Base-by-base conservation (phyloP, 2,329 filamentous ascomycete species). In the Colletotrichum liaoningense region DNA sequence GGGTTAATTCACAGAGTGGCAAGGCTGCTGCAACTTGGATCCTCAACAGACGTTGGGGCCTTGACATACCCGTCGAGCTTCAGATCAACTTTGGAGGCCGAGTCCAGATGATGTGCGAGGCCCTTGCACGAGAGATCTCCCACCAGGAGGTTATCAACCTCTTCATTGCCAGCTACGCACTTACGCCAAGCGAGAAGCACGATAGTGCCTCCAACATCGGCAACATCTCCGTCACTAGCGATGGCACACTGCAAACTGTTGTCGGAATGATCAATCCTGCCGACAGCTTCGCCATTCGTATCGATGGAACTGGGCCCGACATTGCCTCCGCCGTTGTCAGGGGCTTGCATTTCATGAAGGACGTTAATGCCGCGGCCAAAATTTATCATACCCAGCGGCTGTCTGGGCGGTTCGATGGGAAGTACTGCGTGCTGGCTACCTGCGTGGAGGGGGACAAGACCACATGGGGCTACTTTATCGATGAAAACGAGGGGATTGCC, bases 21-120 rank as follows among this genome's bases (percentile, higher is more conserved):
- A 98, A 98, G 86, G 96, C 95, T 75, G 96, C 96, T 79, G 93
- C 94, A 73, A 95, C 96, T 63, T 98, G 94, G 94, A 93, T 98
- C 80, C 95, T 98, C 22, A 35, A n/a, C n/a, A 58, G 24, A 24
- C 19, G 24, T 22, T 58, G 56, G 56, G 56, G 19, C 16, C 33
- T 33, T 35, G 56, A n/a, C 28, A 58, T 35, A n/a, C 56, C 28
- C 9, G 28, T 35, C 42, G 67, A 69, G 4, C 42, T 69, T 12
- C 67, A 69, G 9, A 24, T 65, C 35, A 62, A 69, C 11, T 64
- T 65, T 35, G 67, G 67, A 26, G 58, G 67, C 14, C 58, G 58
- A 8, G 67, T 69, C 14, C 67, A 69, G 38, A 35, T 69, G 52
- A 69, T 65, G 60, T 69, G 60, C 38, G 67, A 69, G 16, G 67